Conservation (phyloP, 768 basidiomycete genomes). For the Calocybe cyanea region DNA sequence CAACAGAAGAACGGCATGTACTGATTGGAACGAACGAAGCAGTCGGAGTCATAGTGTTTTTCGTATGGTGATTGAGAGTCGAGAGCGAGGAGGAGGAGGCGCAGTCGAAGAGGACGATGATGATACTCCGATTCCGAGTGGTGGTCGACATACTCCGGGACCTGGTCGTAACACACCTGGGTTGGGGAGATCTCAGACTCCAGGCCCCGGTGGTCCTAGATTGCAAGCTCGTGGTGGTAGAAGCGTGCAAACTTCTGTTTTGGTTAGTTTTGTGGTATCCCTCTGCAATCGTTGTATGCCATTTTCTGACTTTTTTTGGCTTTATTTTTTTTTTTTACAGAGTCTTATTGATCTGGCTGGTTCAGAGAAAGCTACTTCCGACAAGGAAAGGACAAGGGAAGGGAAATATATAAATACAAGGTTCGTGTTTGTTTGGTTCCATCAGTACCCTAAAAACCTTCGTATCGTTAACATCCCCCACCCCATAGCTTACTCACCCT, state of each 20-base stretch:
- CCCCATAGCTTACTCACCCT: slow-evolving; percentile 78
- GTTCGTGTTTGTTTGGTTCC: slow-evolving; percentile 29
- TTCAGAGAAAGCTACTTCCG: slow-evolving; percentile 92
- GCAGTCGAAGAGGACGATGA: slow-evolving; percentile 36
- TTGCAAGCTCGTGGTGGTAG: slow-evolving; percentile 76
- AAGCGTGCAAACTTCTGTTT: slow-evolving; percentile 73
- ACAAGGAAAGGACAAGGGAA: slow-evolving; percentile 93
- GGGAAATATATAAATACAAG: slow-evolving; percentile 96
- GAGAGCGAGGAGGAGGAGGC: slow-evolving; percentile 48
- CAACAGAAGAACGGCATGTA: slow-evolving; percentile 85
- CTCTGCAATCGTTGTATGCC: no score
- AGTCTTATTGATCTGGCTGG: slow-evolving; percentile 95
- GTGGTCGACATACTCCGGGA: slow-evolving; percentile 27
- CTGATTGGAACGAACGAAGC: slow-evolving; percentile 98
- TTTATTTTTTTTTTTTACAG: slow-evolving; percentile 31
- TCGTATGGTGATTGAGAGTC: slow-evolving; percentile 85
- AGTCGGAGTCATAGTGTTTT: slow-evolving; percentile 95
- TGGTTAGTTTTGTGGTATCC: slow-evolving; percentile 48
- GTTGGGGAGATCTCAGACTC: slow-evolving; percentile 36
- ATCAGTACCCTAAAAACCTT: no score
- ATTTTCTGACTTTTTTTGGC: not conserved
- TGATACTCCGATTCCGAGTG: slow-evolving; percentile 23
- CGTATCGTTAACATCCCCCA: slow-evolving; percentile 1
- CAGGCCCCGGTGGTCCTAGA: slow-evolving; percentile 46
- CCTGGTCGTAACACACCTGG: slow-evolving; percentile 41